These are phyloP conservation scores for Hypoxylon crocopeplum DNA, from an alignment of 495 filamentous ascomycete species.

Conservation along the genomic window DNA sequence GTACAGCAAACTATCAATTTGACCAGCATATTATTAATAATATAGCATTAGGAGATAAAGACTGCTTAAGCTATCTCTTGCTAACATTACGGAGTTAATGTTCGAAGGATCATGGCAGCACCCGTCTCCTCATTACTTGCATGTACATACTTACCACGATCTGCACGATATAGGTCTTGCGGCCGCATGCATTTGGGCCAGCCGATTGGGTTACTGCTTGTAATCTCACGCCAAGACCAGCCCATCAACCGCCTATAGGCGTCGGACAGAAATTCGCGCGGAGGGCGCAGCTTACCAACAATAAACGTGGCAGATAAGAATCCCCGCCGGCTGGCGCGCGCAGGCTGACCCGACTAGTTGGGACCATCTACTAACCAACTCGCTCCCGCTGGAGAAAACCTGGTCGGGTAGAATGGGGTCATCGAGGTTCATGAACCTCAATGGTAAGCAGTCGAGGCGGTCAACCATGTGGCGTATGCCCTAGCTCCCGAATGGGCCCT, in stretches of 20 bases:
- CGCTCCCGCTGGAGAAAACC: no score
- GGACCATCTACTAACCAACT: background rate
- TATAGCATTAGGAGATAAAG: slow-evolving; percentile 13
- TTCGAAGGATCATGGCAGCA: slow-evolving; percentile 1
- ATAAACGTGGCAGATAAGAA: slow-evolving; percentile 9
- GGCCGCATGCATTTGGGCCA: background rate
- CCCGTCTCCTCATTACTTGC: slow-evolving; percentile 8
- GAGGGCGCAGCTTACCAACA: slow-evolving; percentile 26
- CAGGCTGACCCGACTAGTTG: slow-evolving; percentile 20
- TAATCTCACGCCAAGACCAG: background rate
- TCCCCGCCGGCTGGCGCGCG: slow-evolving; percentile 20
- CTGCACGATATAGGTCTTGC: background rate
- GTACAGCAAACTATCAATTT: slow-evolving; percentile 8
- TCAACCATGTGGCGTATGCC: background rate
- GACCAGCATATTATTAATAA: slow-evolving; percentile 25
- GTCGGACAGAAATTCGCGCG: slow-evolving; percentile 3
- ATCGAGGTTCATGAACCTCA: background rate
- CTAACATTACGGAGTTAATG: slow-evolving; percentile 9
- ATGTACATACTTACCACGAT: slow-evolving; percentile 2
- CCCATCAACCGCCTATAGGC: background rate
- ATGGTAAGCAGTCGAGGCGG: slow-evolving; percentile 3
- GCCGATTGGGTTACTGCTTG: slow-evolving; percentile 2
- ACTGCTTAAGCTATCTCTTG: background rate
- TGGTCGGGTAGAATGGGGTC: background rate
- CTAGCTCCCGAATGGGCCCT: background rate